Conservation (phyloP, 2,329 filamentous ascomycete species). For the Hymenoscyphus infarciens region DNA sequence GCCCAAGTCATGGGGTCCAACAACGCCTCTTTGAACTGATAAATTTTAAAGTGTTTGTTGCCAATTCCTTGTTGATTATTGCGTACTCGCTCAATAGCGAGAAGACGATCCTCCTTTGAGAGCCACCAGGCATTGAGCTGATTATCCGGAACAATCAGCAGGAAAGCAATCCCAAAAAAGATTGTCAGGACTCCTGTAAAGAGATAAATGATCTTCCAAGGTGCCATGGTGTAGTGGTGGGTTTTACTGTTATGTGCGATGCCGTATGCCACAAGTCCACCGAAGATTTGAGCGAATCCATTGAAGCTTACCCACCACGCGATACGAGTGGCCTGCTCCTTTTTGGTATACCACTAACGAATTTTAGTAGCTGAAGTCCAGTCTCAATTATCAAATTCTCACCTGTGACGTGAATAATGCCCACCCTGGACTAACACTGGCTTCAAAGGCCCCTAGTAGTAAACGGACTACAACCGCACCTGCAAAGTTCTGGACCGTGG, state of each 20-base stretch:
- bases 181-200: constrained; percentile 45
- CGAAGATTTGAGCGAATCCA: constrained; percentile 60
- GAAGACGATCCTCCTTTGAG: constrained; percentile 41
- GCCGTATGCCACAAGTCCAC: constrained; percentile 60
- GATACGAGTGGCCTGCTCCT: constrained; percentile 60
- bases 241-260: constrained; percentile 51
- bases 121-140: constrained; percentile 44
- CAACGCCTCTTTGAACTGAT: constrained; percentile 49
- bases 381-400: background rate
- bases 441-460: constrained; percentile 65
- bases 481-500: constrained; percentile 56
- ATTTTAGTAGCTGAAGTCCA: constrained; percentile 60
- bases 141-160: constrained; percentile 42
- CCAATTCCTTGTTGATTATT: constrained; percentile 57
- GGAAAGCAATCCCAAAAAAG: constrained; percentile 40
- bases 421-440: constrained; percentile 66
- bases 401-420: constrained; percentile 60
- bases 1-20: constrained; percentile 34
- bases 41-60: constrained; percentile 49
- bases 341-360: constrained; percentile 68
- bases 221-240: constrained; percentile 47
- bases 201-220: constrained; percentile 59
- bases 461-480: constrained; percentile 63
- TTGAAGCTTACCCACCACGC: constrained; percentile 69
- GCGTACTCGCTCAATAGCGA: constrained; percentile 45